Base-by-base conservation (phyloP, 1,139 yeast species). In the Pichiaceae sp. region DNA sequence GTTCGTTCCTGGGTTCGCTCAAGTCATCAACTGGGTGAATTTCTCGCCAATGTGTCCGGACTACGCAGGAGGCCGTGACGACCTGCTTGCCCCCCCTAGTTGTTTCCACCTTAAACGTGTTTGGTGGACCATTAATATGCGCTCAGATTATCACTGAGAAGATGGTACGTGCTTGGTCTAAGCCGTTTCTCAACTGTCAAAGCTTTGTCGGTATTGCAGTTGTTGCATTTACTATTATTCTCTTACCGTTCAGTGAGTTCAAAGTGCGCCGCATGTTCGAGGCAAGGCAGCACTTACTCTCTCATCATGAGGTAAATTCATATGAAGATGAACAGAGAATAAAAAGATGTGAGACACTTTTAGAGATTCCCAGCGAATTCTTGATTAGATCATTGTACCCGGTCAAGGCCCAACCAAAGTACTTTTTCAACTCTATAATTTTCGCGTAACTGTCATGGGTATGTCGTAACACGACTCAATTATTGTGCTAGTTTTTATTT, bases 11-110 rank as follows among this genome's bases (percentile, higher is more conserved):
- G 89, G 89, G 0, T 50, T 64, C 4, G 55, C 70, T 9, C 59
- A 76, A 38, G 89, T 87, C 32, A 70, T 78, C n/a, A 81, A 78
- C 12, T 72, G 78, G 49, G 72, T 77, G 8, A 70, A 76, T 70
- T 68, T 71, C 38, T 72, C 76, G 18, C 77, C 84, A 1, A 51
- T 80, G 37, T 70, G 75, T 7, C 72, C 79, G 2, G 82, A 75
- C 48, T 57, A 58, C 28, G 66, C 63, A 17, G 53, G 66, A 4
- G 51, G 59, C 15, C 57, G 59, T 11, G 39, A 42, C 3, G 54
- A 50, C 32, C 52, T 59, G 37, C 50, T 63, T 3, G 55, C 66
- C 24, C n/a, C n/a, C n/a, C n/a, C n/a, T n/a, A n/a, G 68, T 64
- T 1, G 43, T 56, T 9, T 49, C 63, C 4, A 50, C 50, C 18